Conservation (phyloP, 1,284 basidiomycete species). For the Thecaphora thlaspeos region DNA sequence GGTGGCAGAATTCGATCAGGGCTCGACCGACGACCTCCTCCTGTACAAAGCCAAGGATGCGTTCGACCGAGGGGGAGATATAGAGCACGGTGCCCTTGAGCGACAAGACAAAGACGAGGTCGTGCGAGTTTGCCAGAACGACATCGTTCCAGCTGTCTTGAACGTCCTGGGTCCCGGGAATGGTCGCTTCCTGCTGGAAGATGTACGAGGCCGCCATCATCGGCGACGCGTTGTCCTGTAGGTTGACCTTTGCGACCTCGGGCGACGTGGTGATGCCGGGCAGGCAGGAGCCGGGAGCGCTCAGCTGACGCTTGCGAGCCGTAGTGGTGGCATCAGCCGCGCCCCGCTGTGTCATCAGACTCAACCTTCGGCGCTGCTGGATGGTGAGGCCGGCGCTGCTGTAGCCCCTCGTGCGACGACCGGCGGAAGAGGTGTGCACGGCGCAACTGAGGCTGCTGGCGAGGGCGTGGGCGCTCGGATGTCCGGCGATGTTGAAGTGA, state of each 20-base stretch:
- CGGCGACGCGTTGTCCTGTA: conserved; percentile 7
- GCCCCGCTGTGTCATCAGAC: conserved; percentile 7
- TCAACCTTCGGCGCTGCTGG: conserved; percentile 33
- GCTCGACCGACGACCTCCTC: conserved; percentile 76
- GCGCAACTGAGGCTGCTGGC: conserved; percentile 30
- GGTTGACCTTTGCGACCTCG: conserved; percentile 11
- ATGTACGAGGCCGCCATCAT: conserved; percentile 2
- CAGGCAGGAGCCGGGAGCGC: conserved; percentile 19
- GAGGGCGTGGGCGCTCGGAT: conserved; percentile 23
- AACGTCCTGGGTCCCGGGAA: conserved; percentile 4
- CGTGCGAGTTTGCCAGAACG: conserved; percentile 29
- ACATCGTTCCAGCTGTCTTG: conserved; percentile 19
- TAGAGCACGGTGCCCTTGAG: conserved; percentile 82
- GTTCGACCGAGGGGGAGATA: conserved; percentile 65
- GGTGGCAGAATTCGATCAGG: conserved; percentile 77
- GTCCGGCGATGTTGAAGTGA: conserved; percentile 20
- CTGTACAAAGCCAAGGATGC: conserved; percentile 58
- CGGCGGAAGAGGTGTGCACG: conserved; percentile 17
- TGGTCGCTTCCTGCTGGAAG: not conserved
- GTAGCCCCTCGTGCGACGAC: conserved; percentile 11
- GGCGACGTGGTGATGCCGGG: conserved; percentile 12
- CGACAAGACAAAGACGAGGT: conserved; percentile 72
- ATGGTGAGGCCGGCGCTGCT: conserved; percentile 10
- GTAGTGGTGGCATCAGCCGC: not conserved
- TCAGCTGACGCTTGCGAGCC: conserved; percentile 21